Base-by-base conservation (phyloP, 2,329 filamentous ascomycete genomes). In the Teratosphaeria gauchensis region DNA sequence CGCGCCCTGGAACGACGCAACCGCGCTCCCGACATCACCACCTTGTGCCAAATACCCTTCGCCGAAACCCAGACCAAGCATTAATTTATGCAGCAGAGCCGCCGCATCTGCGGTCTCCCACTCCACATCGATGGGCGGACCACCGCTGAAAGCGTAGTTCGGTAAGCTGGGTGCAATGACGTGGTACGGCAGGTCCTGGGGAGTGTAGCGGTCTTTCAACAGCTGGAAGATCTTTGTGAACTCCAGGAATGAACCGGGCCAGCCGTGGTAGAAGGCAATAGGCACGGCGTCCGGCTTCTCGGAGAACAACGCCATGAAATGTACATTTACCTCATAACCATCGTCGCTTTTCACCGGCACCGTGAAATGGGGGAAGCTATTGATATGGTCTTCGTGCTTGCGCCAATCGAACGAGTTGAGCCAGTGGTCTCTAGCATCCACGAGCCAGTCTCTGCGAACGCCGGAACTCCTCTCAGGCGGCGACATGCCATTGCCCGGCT, bases 241-340 rank as follows among this genome's bases (percentile, higher is more conserved):
- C 58, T 74, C 73, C 11, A 72, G 59, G 55, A 74, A 72, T 8
- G 64, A 69, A 11, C 72, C 72, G 3, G 72, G 72, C 72, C 72
- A 74, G 54, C 72, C 72, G 57, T 74, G 72, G 19, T 65, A 65
- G 59, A 72, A 72, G 2, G 72, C 65, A 16, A 74, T 66, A 1
- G 72, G 72, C 11, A 72, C 67, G 4, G 74, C 73, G 53, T 73
- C 69, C n/a, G 68, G 51, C 35, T 75, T 77, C 46, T 73, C 63
- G 0, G 82, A 84, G 61, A 84, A 84, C 0, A 84, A 71, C 0
- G 76, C 81, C 1, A 75, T 69, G 65, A 84, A 84, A 63, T 84
- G 81, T 28, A 84, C 70, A 2, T 73, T 67, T 53, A 77, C 67
- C n/a, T 62, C 59, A 8, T 63, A 63, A 30, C 72, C 71, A 6